Evolutionary conservation across 2,329 filamentous ascomycete genomes (phyloP).

Genomic region (Albifimbria verrucaria): DNA sequence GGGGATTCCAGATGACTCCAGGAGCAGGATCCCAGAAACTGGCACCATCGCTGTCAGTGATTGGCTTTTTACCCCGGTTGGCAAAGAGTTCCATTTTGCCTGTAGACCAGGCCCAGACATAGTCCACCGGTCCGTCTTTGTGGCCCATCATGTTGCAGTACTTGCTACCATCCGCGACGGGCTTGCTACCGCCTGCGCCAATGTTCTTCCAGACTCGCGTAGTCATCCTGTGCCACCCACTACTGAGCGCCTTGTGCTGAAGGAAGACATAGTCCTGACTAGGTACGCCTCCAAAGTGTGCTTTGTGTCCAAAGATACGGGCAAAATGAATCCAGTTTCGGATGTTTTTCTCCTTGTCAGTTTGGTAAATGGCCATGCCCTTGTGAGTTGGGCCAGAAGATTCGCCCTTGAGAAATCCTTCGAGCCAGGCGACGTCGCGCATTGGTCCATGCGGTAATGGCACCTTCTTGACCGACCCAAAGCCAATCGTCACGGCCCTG

Average conservation of each 20-base stretch:
- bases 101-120: constrained; percentile 8
- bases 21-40: no score
- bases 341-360: constrained; percentile 2
- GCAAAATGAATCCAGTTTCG: neutral
- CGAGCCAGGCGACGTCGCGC: constrained; percentile 2
- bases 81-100: constrained; percentile 11
- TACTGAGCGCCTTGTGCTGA: constrained; percentile 1
- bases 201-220: constrained; percentile 8
- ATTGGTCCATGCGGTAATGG: constrained; percentile 17
- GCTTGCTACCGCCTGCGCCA: constrained; percentile 5
- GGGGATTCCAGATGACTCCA: no score
- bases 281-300: no score
- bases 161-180: constrained; percentile 10
- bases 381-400: neutral
- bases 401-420: neutral
- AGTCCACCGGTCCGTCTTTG: constrained; percentile 7
- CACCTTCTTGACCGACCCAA: constrained; percentile 15
- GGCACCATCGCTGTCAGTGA: no score
- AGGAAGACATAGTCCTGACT: constrained; percentile 13
- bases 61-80: no score
- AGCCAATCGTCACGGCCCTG: constrained; percentile 7
- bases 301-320: neutral
- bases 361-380: neutral
- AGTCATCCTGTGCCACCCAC: constrained; percentile 3
- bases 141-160: constrained; percentile 16